Conservation (phyloP, 2,329 filamentous ascomycete genomes). For the Arthrobotrys entomopaga region DNA sequence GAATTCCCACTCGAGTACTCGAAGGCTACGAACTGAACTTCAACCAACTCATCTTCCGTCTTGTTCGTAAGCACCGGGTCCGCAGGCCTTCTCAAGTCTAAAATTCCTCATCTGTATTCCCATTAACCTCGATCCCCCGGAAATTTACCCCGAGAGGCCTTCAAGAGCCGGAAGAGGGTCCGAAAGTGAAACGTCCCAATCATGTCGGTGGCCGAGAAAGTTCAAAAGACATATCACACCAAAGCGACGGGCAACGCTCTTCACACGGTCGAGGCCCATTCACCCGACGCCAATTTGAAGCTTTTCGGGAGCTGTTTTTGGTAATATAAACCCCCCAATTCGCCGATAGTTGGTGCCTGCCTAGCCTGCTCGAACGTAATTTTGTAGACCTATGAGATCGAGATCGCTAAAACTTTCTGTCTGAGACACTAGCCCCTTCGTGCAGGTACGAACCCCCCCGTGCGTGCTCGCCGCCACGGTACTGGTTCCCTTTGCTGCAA, state of each 20-base stretch:
- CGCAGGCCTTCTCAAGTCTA: conserved; percentile 7
- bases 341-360: neutral
- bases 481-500: conserved; percentile 2
- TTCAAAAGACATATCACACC: conserved; percentile 75
- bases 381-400: neutral
- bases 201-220: conserved; percentile 42
- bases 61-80: conserved; percentile 7
- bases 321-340: conserved; percentile 64
- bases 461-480: conserved; percentile 10
- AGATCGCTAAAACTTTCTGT: conserved; percentile 18
- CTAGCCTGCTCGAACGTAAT: neutral
- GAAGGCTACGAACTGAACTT: neutral
- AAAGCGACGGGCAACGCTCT: conserved; percentile 77
- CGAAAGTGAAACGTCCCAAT: conserved; percentile 9
- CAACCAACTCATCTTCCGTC: conserved; percentile 7
- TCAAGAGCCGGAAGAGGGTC: conserved; percentile 20
- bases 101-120: neutral
- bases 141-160: conserved; percentile 9
- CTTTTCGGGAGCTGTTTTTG: conserved; percentile 86
- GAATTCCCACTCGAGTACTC: neutral
- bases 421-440: conserved; percentile 39
- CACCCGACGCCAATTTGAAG: conserved; percentile 76
- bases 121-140: conserved; percentile 1
- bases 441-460: conserved; percentile 35
- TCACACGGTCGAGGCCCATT: conserved; percentile 75